Conservation (phyloP, 2,329 filamentous ascomycete genomes). For the Clonostachys chloroleuca region DNA sequence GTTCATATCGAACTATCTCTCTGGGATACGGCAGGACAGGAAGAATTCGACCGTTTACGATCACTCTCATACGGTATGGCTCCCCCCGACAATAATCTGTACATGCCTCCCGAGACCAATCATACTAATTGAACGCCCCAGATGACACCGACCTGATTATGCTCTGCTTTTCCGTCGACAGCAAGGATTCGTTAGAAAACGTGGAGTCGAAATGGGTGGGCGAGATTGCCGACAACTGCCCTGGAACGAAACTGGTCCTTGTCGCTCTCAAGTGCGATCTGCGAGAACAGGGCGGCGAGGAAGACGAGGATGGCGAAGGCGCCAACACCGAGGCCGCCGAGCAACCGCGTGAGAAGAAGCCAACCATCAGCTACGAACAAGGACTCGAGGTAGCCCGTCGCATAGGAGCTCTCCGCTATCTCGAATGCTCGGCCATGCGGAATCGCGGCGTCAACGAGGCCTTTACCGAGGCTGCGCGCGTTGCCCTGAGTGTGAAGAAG, state of each 20-base stretch:
- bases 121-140: slow-evolving; percentile 13
- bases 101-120: background rate
- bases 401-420: slow-evolving; percentile 89
- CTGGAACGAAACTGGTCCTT: slow-evolving; percentile 88
- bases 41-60: slow-evolving; percentile 95
- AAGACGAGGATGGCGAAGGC: slow-evolving; percentile 47
- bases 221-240: slow-evolving; percentile 97
- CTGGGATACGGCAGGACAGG: slow-evolving; percentile 97
- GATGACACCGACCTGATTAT: slow-evolving; percentile 95
- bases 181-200: slow-evolving; percentile 94
- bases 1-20: slow-evolving; percentile 95
- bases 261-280: slow-evolving; percentile 97
- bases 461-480: slow-evolving; percentile 94
- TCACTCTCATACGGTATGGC: slow-evolving; percentile 84
- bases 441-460: slow-evolving; percentile 98
- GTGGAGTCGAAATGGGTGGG: slow-evolving; percentile 98
- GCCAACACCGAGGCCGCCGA: slow-evolving; percentile 39
- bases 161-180: slow-evolving; percentile 98
- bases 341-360: slow-evolving; percentile 53
- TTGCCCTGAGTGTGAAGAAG: slow-evolving; percentile 73
- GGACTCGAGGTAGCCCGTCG: slow-evolving; percentile 86
- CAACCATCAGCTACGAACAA: slow-evolving; percentile 84
- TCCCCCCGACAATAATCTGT: background rate
- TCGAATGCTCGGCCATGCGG: slow-evolving; percentile 98
- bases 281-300: slow-evolving; percentile 70